phyloP scores from a whole-genome alignment of 2,329 filamentous ascomycete genomes.

The Sporothrix curviconia region DNA sequence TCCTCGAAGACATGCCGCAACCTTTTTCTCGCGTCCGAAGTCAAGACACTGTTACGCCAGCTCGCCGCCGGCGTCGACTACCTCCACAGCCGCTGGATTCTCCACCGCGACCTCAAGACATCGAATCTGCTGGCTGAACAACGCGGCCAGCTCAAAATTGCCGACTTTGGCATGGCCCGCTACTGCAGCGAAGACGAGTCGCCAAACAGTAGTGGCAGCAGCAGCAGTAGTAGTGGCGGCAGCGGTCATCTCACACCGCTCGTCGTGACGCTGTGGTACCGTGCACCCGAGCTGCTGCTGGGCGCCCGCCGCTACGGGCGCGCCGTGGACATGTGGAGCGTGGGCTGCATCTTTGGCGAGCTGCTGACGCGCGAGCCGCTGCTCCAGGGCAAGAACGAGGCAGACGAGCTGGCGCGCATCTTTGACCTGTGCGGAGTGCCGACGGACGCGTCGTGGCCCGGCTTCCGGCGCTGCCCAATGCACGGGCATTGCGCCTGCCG shows the following conservation, averaged over 20 bases:
- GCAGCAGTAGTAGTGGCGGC: too few relatives aligned
- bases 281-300: slow-evolving; percentile 81
- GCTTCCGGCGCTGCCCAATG: slow-evolving; percentile 84
- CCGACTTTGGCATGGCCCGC: slow-evolving; percentile 96
- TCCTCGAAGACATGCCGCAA: slow-evolving; percentile 90
- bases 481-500: slow-evolving; percentile 68
- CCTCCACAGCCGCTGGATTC: slow-evolving; percentile 82
- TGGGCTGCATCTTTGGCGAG: slow-evolving; percentile 94
- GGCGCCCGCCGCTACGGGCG: slow-evolving; percentile 68
- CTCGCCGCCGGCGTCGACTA: slow-evolving; percentile 74
- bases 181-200: slow-evolving; percentile 61
- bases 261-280: slow-evolving; percentile 96
- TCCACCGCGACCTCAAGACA: slow-evolving; percentile 90
- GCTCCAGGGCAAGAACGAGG: slow-evolving; percentile 84
- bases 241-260: slow-evolving; percentile 68
- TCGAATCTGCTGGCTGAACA: slow-evolving; percentile 94
- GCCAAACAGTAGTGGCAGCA: too few relatives aligned
- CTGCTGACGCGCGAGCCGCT: slow-evolving; percentile 76
- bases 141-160: slow-evolving; percentile 87
- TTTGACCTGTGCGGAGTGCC: slow-evolving; percentile 87
- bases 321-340: slow-evolving; percentile 88
- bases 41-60: slow-evolving; percentile 83
- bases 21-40: slow-evolving; percentile 87
- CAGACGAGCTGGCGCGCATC: slow-evolving; percentile 80
- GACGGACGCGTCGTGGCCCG: slow-evolving; percentile 75